phyloP scores from a whole-genome alignment of 441 rosid species.

The Pelargonium myrrhifolium region DNA sequence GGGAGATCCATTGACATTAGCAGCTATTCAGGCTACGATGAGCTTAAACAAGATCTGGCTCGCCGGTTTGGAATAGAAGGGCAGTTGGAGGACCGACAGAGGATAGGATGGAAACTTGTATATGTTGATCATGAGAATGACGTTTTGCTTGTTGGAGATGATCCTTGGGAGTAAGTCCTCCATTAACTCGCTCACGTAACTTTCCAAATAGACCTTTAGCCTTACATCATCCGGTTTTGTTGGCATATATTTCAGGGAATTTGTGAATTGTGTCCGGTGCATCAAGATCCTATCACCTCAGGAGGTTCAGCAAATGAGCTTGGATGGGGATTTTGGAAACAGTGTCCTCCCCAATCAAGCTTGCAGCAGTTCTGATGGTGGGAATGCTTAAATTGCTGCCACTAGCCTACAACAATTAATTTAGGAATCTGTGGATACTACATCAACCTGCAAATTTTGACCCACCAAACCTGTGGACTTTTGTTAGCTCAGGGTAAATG shows the following conservation, averaged over 20 bases:
- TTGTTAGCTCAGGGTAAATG: no score
- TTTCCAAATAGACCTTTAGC: neutral
- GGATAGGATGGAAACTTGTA: slow-evolving; percentile 39
- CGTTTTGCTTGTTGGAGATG: slow-evolving; percentile 50
- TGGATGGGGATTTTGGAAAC: slow-evolving; percentile 42
- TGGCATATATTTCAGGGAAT: slow-evolving; percentile 33
- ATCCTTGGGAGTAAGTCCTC: slow-evolving; percentile 47
- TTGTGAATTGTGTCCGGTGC: slow-evolving; percentile 40
- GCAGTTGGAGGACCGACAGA: slow-evolving; percentile 57
- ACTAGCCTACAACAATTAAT: neutral
- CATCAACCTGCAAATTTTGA: neutral
- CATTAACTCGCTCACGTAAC: neutral
- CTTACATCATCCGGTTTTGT: slow-evolving; percentile 10
- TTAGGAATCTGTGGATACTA: neutral
- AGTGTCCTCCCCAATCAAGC: slow-evolving; percentile 34
- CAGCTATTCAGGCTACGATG: slow-evolving; percentile 60
- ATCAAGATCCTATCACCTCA: slow-evolving; percentile 49
- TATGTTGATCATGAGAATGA: slow-evolving; percentile 49
- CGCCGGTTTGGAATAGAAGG: slow-evolving; percentile 77
- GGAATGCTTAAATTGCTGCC: neutral
- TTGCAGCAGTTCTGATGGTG: slow-evolving; percentile 34
- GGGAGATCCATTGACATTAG: slow-evolving; percentile 71
- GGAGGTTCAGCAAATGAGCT: slow-evolving; percentile 49
- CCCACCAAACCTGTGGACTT: no score
- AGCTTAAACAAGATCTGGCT: slow-evolving; percentile 68